Evolutionary conservation across 2,329 filamentous ascomycete genomes (phyloP), one percentile per base, ranked within the genome.

Genomic region (Epichloe gansuensis): DNA sequence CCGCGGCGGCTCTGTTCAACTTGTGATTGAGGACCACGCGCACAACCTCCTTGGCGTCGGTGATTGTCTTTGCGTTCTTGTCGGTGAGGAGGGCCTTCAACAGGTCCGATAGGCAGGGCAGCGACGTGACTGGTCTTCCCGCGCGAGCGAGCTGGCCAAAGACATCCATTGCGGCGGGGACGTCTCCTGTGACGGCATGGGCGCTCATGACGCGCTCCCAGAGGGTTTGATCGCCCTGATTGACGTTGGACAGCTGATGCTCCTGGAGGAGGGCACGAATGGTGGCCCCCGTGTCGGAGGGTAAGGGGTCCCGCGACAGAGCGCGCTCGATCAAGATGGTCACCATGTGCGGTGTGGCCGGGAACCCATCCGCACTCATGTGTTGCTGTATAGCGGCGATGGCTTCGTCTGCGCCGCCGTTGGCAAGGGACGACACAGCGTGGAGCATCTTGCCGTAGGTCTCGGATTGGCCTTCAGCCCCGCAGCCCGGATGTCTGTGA

Each of bases 361-460:
- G 63, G 44, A 84, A 61, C 21, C 76, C 75, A 25, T 72, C 68
- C 5, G 61, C 59, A 49, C 70, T 68, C 75, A 93, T 85, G 64
- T 85, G 78, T 1, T 71, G 67, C 44, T 89, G 73, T 7, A 91
- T 74, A 2, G 74, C 74, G 45, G 76, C 74, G 13, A 86, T 76
- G 52, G 81, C 78, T 2, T 67, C 64, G 43, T 69, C 70, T 25
- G 71, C 68, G 41, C 65, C 69, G 48, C 65, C 65, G 55, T 69
- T 66, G 54, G 63, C 57, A 15, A 69, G 63, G 8, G 61, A 61
- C 15, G 67, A 59, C 11, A 70, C 63, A 12, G 67, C 63, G 65
- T 88, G 76, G 50, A 91, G 78, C 64, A 89, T 80, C 63, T 85
- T 83, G 60, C 75, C 80, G 65, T 87, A 91, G 2, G 79, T 80